Evolutionary conservation across 345 rosid species (phyloP), one percentile per base, ranked within the genome.

Genomic region (Eucalyptus sideroxylon): DNA sequence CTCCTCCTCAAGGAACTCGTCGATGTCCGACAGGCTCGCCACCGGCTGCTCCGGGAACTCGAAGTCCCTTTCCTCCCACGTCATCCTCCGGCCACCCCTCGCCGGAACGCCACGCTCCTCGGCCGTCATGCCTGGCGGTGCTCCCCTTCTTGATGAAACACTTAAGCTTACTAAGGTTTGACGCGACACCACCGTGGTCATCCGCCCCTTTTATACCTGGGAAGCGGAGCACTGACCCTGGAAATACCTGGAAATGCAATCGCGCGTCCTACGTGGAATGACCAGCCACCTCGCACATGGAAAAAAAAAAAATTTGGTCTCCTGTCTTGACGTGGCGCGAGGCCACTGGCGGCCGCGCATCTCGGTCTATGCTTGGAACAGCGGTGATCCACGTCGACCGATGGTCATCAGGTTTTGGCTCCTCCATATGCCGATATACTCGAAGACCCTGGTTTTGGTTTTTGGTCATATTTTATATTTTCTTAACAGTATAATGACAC

Each of bases 11-110:
- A 93, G 88, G 90, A 94, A 95, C 59, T 95, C 97, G 60, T 95
- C 95, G 13, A 95, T 91, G 82, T 97, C 97, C 83, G 95, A 91
- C 50, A 93, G 95, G 88, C 93, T 93, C 88, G 89, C 93, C 93
- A 44, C 93, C 92, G n/a, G 95, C 85, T 49, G 94, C 87, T 65
- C 88, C 3, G 86, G 90, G 91, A 94, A 93, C 87, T 91, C 93
- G 34, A 92, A 60, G 56, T 85, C 90, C 53, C 72, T n/a, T 5
- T 47, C 89, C 31, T 40, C 67, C 89, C 89, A 88, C 17, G 62
- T 88, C 60, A 53, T 45, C n/a, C 49, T 88, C 86, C 89, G 59
- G 17, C 49, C 8, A 85, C 53, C 93, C 92, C 77, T 96, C 93
- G 37, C 93, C 94, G 69, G 47, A 77, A 40, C 47, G 13, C 7